Evolutionary conservation across 2,329 filamentous ascomycete genomes (phyloP).

Genomic region (Sporothrix pallida): DNA sequence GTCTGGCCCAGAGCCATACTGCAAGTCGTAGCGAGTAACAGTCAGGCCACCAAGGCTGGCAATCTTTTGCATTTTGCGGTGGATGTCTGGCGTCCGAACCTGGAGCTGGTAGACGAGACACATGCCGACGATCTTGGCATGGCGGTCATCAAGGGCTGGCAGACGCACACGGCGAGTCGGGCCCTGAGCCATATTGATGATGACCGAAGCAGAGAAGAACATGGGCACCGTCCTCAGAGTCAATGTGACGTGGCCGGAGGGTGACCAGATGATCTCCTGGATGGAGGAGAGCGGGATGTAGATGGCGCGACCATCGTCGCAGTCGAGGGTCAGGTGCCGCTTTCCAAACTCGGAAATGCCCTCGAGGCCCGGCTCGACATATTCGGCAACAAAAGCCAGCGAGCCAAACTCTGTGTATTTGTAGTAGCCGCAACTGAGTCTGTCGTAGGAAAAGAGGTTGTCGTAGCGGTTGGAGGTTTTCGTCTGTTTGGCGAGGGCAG

Average conservation of each 20-base stretch:
- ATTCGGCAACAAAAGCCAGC: constrained; percentile 54
- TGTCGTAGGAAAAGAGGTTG: constrained; percentile 30
- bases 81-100: constrained; percentile 42
- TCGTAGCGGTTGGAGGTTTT: constrained; percentile 18
- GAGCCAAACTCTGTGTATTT: constrained; percentile 45
- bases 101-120: constrained; percentile 54
- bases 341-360: constrained; percentile 52
- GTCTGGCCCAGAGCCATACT: not conserved
- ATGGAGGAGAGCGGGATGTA: constrained; percentile 59
- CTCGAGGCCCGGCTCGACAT: constrained; percentile 37
- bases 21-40: constrained; percentile 40
- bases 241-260: constrained; percentile 52
- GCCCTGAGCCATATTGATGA: not conserved
- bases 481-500: not conserved
- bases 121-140: constrained; percentile 47
- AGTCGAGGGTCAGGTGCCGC: constrained; percentile 49
- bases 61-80: constrained; percentile 42
- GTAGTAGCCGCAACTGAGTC: constrained; percentile 53
- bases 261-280: constrained; percentile 51
- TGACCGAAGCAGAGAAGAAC: constrained; percentile 44
- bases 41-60: constrained; percentile 41
- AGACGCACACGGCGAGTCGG: constrained; percentile 39
- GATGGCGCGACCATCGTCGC: constrained; percentile 46
- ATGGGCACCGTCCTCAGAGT: constrained; percentile 57
- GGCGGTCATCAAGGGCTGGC: constrained; percentile 41